Evolutionary conservation across 2,329 filamentous ascomycete species (phyloP), one percentile per base, ranked within the genome.

Genomic region (Fusarium sp.): DNA sequence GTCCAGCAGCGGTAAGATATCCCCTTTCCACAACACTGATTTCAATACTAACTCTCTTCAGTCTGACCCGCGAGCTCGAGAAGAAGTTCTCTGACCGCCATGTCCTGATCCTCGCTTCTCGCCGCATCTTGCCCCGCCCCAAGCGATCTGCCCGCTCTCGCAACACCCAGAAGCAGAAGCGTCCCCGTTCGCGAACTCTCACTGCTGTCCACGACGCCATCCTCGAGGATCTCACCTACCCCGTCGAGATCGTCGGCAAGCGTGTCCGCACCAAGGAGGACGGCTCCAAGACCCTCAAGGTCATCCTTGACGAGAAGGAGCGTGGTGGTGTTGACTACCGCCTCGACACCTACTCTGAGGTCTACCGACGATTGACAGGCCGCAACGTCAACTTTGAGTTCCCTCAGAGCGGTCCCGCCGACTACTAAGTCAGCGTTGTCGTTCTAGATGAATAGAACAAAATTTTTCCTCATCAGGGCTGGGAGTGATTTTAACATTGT

Each of bases 21-120:
- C 6, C 48, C 46, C 48, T 31, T 15, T 14, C 10, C 18, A 13
- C 1, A 22, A 9, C 17, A 3, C 2, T 0, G 6, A 2, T 34
- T 5, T 2, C 22, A 43, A n/a, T 15, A 58, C 73, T 80, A 66
- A 78, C 64, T 3, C n/a, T 3, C 1, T 31, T 6, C 62, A 98
- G 95, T 83, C 91, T 99, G 82, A 99, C 96, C 86, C 96, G 96
- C 87, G 96, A 99, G 90, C 95, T 99, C 82, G 96, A 99, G 92
- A 99, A 99, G 94, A 99, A 99, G 90, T 99, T 99, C 94, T 98
- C 96, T 75, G 96, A 99, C 90, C 96, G 96, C 86, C 96, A 99
- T 86, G 96, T 99, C 84, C 89, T 99, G 84, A 94, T 99, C 91
- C 92, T 99, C 79, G 96, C 96, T 79, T 97, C 95, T 81, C 96